Conservation (phyloP, 805 yeast genomes). For the Limtongozyma cylindracea region DNA sequence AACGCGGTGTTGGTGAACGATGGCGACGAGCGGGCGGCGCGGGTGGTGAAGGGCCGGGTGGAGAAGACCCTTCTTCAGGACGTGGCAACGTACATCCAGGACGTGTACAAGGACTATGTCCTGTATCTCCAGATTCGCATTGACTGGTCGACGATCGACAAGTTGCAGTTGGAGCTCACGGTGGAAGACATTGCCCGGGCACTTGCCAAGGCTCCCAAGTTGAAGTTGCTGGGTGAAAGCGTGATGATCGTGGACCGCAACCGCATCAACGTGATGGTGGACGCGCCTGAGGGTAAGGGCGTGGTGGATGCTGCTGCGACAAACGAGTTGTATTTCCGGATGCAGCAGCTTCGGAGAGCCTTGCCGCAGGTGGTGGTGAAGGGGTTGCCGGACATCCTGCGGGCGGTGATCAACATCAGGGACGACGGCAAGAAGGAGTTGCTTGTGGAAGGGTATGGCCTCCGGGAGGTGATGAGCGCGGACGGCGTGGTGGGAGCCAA, state of each 20-base stretch:
- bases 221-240: conserved; percentile 56
- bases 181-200: conserved; percentile 75
- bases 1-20: conserved; percentile 84
- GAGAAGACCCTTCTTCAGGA: conserved; percentile 81
- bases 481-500: conserved; percentile 84
- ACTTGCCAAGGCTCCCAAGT: conserved; percentile 61
- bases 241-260: conserved; percentile 42
- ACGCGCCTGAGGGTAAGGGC: conserved; percentile 10
- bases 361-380: conserved; percentile 78
- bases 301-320: conserved; percentile 10
- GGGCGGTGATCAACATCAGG: conserved; percentile 89
- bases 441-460: conserved; percentile 92
- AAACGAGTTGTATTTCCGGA: conserved; percentile 51
- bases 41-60: conserved; percentile 93
- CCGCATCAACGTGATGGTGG: conserved; percentile 39
- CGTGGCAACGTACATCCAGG: conserved; percentile 76
- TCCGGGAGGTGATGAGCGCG: conserved; percentile 88
- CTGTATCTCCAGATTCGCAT: conserved; percentile 64
- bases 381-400: conserved; percentile 73
- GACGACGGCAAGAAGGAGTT: conserved; percentile 75
- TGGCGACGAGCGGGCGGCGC: conserved; percentile 89
- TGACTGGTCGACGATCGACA: conserved; percentile 68
- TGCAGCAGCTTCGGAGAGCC: conserved; percentile 71
- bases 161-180: conserved; percentile 69
- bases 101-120: conserved; percentile 62